These are phyloP conservation scores for Hanseniaspora clermontiae DNA, from an alignment of 805 yeast genomes.

Conservation along the genomic window DNA sequence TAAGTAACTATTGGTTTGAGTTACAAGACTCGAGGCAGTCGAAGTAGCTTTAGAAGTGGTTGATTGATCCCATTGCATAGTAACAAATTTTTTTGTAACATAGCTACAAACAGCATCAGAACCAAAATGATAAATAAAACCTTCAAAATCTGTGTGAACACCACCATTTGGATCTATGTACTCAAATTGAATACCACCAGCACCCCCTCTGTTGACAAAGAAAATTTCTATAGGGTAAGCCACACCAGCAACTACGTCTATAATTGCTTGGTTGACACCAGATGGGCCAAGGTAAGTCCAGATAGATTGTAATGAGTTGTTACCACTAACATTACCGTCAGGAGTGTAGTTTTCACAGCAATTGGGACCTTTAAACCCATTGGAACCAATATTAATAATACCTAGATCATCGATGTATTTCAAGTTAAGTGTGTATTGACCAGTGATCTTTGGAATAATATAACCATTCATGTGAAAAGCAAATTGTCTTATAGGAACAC, in stretches of 20 bases:
- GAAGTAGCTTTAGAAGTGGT: neutral
- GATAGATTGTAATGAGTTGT: neutral
- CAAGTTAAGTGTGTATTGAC: neutral
- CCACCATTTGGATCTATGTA: slow-evolving; percentile 20
- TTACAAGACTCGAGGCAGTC: neutral
- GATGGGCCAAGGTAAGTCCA: slow-evolving; percentile 1
- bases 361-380: neutral
- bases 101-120: neutral
- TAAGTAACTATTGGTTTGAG: neutral
- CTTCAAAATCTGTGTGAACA: neutral
- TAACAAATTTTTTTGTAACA: neutral
- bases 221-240: slow-evolving; percentile 25
- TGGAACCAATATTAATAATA: slow-evolving; percentile 2
- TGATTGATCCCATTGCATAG: neutral
- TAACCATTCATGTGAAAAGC: slow-evolving; percentile 7
- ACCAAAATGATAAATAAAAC: neutral
- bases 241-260: slow-evolving; percentile 20
- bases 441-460: neutral
- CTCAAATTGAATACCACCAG: slow-evolving; percentile 15
- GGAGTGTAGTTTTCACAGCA: neutral
- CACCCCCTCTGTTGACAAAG: slow-evolving; percentile 18
- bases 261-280: slow-evolving; percentile 5
- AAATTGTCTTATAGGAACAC: neutral
- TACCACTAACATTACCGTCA: neutral
- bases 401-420: slow-evolving; percentile 5